Conservation (phyloP, 306 rosid genomes). For the Acacia crassicarpa region DNA sequence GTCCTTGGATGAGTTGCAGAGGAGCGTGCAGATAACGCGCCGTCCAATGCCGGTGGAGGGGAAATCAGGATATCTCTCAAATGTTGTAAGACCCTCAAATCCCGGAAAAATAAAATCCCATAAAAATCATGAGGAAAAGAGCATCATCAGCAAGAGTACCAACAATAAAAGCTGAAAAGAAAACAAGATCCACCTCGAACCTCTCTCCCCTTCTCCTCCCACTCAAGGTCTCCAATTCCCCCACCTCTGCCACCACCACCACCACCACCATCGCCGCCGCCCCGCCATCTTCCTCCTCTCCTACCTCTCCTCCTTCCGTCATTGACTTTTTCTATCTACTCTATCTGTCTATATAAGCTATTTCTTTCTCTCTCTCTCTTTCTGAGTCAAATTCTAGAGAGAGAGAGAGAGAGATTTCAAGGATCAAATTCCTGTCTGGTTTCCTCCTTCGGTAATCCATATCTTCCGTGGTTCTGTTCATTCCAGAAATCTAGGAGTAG, state of each 20-base stretch:
- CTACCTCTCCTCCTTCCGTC: background rate
- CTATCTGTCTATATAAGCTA: background rate
- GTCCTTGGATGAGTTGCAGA: background rate
- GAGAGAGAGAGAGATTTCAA: background rate
- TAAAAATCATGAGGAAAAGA: constrained; percentile 21
- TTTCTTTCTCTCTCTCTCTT: background rate
- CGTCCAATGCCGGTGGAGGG: background rate
- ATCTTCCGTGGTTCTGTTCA: background rate
- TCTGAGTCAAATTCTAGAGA: constrained; percentile 22
- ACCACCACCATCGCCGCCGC: background rate
- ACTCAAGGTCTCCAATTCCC: background rate
- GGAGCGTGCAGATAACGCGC: constrained; percentile 20
- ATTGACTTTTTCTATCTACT: background rate
- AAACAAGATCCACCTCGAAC: constrained; percentile 98
- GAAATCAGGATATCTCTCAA: constrained; percentile 37
- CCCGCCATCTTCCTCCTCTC: background rate
- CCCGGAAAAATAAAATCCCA: constrained; percentile 40
- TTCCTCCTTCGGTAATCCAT: background rate
- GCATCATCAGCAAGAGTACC: constrained; percentile 30
- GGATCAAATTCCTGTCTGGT: constrained; percentile 28
- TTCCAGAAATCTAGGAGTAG: constrained; percentile 1
- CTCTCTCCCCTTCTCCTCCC: constrained; percentile 48
- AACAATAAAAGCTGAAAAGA: constrained; percentile 49
- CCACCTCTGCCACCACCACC: constrained; percentile 5
- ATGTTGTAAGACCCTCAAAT: constrained; percentile 49